Percentiles rank a stretch among this genome's conserved stretches.
phyloP scores from a whole-genome alignment of 2,329 filamentous ascomycete genomes.

The Talaromyces marneffei region DNA sequence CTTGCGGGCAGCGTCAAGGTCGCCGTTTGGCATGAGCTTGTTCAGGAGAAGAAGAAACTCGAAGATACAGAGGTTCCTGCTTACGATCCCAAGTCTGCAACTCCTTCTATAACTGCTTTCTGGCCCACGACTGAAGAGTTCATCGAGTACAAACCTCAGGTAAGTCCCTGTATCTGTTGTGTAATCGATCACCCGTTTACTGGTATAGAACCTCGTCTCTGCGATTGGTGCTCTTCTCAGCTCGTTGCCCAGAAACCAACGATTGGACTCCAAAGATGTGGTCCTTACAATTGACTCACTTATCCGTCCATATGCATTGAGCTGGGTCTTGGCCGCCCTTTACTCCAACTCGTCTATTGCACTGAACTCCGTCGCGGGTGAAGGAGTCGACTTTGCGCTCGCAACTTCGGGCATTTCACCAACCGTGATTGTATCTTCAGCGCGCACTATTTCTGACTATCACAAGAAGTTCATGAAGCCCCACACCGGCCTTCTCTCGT shows the following conservation, averaged over 20 bases:
- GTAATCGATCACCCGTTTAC: not conserved
- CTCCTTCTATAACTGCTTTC: slow-evolving; percentile 42
- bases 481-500: slow-evolving; percentile 58
- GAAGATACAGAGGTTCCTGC: slow-evolving; percentile 60
- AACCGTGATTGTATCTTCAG: slow-evolving; percentile 73
- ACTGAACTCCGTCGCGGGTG: slow-evolving; percentile 79
- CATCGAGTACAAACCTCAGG: slow-evolving; percentile 70
- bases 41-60: slow-evolving; percentile 61
- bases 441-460: slow-evolving; percentile 63
- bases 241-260: slow-evolving; percentile 67
- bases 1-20: slow-evolving; percentile 70
- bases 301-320: slow-evolving; percentile 70
- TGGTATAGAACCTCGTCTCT: slow-evolving; percentile 68
- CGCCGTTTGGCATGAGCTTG: slow-evolving; percentile 86
- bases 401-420: slow-evolving; percentile 71
- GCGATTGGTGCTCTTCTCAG: slow-evolving; percentile 72
- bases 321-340: slow-evolving; percentile 73
- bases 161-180: slow-evolving; percentile 25
- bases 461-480: slow-evolving; percentile 58
- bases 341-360: slow-evolving; percentile 80
- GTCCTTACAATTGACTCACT: slow-evolving; percentile 81
- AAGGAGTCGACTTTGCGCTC: slow-evolving; percentile 62
- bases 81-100: slow-evolving; percentile 48
- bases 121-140: slow-evolving; percentile 55
- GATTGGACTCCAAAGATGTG: slow-evolving; percentile 67